Evolutionary conservation across 2,329 filamentous ascomycete genomes (phyloP).

Genomic region (Volutella citrinella): DNA sequence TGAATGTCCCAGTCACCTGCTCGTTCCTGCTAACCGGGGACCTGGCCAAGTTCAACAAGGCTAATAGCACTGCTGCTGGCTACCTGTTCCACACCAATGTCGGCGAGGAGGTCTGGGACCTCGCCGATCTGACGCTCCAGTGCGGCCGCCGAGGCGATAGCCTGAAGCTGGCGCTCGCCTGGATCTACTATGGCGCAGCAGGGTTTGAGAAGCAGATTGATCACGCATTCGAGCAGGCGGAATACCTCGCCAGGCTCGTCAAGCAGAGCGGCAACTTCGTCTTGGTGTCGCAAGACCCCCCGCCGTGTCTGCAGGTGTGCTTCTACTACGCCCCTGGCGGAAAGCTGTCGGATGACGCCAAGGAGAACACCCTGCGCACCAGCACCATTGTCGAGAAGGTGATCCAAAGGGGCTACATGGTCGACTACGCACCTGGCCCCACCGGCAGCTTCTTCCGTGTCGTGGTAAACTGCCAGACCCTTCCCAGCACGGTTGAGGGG

Average conservation of each 20-base stretch:
- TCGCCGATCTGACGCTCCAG: constrained; percentile 90
- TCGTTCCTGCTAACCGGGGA: constrained; percentile 83
- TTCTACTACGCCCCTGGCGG: constrained; percentile 75
- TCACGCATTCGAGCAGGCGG: constrained; percentile 68
- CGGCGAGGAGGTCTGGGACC: constrained; percentile 70
- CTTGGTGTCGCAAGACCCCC: constrained; percentile 71
- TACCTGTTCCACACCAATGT: constrained; percentile 73
- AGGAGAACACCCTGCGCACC: constrained; percentile 48
- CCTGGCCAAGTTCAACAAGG: constrained; percentile 70
- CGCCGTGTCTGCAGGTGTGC: constrained; percentile 90
- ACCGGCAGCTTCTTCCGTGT: constrained; percentile 57
- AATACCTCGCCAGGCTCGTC: constrained; percentile 63
- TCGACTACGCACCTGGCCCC: constrained; percentile 58
- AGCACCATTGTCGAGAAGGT: constrained; percentile 46
- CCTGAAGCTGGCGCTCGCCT: constrained; percentile 82
- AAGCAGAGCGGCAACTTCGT: constrained; percentile 57
- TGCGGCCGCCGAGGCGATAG: constrained; percentile 84
- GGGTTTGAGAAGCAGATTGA: constrained; percentile 73
- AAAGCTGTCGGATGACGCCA: constrained; percentile 38
- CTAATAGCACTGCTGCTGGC: constrained; percentile 82
- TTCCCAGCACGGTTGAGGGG: constrained; percentile 34
- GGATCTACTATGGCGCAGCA: constrained; percentile 80
- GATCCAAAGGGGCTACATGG: constrained; percentile 54
- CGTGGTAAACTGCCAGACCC: constrained; percentile 56
- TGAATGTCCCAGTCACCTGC: constrained; percentile 86